These are phyloP conservation scores for Ogataea hybrid DNA, from an alignment of 1,139 yeast species.

Conservation along the genomic window DNA sequence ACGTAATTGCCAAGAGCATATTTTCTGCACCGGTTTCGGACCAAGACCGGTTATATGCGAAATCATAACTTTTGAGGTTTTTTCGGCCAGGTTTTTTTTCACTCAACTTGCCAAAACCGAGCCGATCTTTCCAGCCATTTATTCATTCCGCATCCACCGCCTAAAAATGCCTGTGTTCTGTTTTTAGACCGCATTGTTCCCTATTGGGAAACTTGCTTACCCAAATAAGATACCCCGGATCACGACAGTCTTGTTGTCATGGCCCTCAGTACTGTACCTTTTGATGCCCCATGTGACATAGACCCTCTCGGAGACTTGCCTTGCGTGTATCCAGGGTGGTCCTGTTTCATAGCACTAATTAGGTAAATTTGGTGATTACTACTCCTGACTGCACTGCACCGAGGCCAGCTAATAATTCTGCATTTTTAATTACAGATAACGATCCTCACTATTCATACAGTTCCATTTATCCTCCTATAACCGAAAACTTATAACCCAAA, in stretches of 20 bases:
- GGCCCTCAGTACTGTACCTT: background rate
- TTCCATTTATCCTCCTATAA: background rate
- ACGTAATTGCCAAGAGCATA: slow-evolving; percentile 7
- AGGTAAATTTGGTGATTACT: slow-evolving; percentile 1
- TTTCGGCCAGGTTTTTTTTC: slow-evolving; percentile 5
- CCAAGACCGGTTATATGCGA: slow-evolving; percentile 1
- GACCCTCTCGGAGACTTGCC: background rate
- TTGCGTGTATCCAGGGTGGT: background rate
- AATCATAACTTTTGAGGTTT: slow-evolving; percentile 5
- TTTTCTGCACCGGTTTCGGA: slow-evolving; percentile 7
- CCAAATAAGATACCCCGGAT: slow-evolving; percentile 1
- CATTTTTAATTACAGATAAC: background rate
- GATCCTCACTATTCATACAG: background rate
- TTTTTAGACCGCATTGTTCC: slow-evolving; percentile 4
- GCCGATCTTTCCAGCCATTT: slow-evolving; percentile 6
- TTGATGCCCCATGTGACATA: background rate
- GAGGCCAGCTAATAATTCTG: background rate
- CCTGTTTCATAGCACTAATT: background rate
- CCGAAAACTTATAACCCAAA: too few species aligned
- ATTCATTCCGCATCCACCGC: background rate
- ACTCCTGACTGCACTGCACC: too few species aligned
- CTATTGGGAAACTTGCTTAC: background rate
- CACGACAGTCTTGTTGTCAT: slow-evolving; percentile 1
- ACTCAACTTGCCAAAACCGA: slow-evolving; percentile 5
- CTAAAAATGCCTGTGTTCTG: background rate